phyloP scores from a whole-genome alignment of 208 protist species.

The Acanthamoeba lenticulata region DNA sequence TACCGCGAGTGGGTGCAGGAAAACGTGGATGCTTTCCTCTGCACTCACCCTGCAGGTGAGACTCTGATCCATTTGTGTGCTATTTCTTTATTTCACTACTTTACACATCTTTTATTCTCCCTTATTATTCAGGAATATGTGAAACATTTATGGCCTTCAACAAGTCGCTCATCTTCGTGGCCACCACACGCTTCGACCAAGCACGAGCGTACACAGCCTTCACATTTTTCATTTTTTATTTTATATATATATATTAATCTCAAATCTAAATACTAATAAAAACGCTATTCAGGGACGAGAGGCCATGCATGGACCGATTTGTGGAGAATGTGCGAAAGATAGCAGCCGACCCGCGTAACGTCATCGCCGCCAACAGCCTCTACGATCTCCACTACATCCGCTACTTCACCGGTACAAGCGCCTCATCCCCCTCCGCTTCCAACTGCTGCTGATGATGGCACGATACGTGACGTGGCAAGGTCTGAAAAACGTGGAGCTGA shows the following conservation, averaged over 20 bases:
- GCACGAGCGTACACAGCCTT: neutral
- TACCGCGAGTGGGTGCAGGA: neutral
- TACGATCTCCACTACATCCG: conserved; percentile 71
- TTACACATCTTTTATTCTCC: neutral
- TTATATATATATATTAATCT: no score
- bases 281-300: neutral
- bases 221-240: neutral
- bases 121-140: conserved; percentile 39
- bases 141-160: conserved; percentile 70
- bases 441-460: no score
- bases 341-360: conserved; percentile 14
- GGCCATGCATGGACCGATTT: neutral
- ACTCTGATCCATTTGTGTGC: neutral
- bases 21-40: conserved; percentile 4
- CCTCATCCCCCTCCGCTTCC: neutral
- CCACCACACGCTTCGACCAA: conserved; percentile 73
- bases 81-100: neutral
- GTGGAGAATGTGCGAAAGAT: conserved; percentile 17
- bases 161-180: conserved; percentile 65
- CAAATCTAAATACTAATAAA: no score
- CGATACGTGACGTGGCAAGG: neutral
- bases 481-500: conserved; percentile 22
- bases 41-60: neutral
- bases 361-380: conserved; percentile 73
- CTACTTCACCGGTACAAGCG: conserved; percentile 38